phyloP scores from a whole-genome alignment of 805 yeast genomes.

The Suhomyces sp. region DNA sequence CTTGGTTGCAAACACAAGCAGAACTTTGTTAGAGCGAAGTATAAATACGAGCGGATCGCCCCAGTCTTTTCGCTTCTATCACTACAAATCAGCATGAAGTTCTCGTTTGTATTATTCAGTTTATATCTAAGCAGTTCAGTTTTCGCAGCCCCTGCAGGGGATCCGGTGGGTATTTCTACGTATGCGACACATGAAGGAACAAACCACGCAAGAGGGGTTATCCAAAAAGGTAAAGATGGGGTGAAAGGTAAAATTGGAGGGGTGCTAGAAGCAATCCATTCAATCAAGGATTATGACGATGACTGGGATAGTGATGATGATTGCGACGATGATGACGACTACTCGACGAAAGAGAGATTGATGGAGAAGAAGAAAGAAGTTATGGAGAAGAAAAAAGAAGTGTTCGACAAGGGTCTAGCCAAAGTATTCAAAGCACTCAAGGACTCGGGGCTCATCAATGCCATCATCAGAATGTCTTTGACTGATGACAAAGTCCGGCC shows the following conservation, averaged over 20 bases:
- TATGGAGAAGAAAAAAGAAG: background rate
- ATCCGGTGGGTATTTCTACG: background rate
- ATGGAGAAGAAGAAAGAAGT: background rate
- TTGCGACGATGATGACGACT: background rate
- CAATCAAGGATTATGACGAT: background rate
- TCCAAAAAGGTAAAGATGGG: background rate
- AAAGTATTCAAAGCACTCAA: conserved; percentile 24
- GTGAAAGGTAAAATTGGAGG: background rate
- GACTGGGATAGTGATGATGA: conserved; percentile 3
- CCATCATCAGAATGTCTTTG: conserved; percentile 24
- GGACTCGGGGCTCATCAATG: conserved; percentile 27
- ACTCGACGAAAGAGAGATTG: background rate
- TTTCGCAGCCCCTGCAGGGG: background rate
- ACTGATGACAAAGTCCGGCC: conserved; percentile 28
- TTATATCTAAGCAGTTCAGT: background rate
- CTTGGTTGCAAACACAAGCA: background rate
- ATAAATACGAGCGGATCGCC: background rate
- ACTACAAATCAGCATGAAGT: background rate
- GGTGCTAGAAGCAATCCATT: background rate
- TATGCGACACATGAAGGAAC: background rate
- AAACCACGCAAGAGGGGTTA: background rate
- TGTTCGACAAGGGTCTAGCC: conserved; percentile 11
- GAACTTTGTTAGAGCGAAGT: background rate
- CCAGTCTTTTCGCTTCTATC: background rate
- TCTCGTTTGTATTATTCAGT: background rate